Base-by-base conservation (phyloP, 1,139 yeast genomes). In the Yarrowia galli region DNA sequence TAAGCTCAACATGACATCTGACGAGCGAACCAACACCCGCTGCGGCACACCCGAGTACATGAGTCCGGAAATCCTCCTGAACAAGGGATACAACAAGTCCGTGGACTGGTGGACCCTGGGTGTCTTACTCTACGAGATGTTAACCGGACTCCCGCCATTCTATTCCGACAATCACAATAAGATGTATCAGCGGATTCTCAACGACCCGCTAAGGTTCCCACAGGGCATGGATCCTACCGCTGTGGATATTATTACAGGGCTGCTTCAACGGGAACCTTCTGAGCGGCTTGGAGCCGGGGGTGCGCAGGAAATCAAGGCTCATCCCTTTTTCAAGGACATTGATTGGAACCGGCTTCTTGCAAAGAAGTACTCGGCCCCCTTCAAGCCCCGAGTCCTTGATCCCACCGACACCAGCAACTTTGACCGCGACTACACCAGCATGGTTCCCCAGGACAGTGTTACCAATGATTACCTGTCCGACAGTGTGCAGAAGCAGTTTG, bases 61-160 rank as follows among this genome's bases (percentile, higher is more conserved):
- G 73, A 98, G 99, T 0, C 99, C 99, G 0, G 99, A 96, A 78
- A 82, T 95, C 72, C 80, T 95, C 61, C 81, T 92, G 71, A 96
- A 96, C 67, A 93, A 92, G 76, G 99, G 99, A 1, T 95, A 95
- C 78, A 92, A 98, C 6, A 88, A 97, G 77, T 89, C 90, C 28
- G 98, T 95, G 28, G 99, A 96, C 79, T 95, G 98, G 96, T 95
- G 99, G 99, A 95, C 99, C 1, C 83, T 95, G 73, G 99, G 99
- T 58, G 95, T 96, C 15, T 82, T 95, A 67, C 81, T 95, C 61
- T 96, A 91, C 77, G 99, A 95, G 76, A 95, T 95, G 99, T 83
- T 95, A 71, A 92, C 98, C 1, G 98, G 98, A 0, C 83, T 95
- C 71, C 98, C 99, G 10, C 98, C 98, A 61, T 95, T 92, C 77